Conservation (phyloP, 2,329 filamentous ascomycete genomes). For the Colletotrichum liaoningense region DNA sequence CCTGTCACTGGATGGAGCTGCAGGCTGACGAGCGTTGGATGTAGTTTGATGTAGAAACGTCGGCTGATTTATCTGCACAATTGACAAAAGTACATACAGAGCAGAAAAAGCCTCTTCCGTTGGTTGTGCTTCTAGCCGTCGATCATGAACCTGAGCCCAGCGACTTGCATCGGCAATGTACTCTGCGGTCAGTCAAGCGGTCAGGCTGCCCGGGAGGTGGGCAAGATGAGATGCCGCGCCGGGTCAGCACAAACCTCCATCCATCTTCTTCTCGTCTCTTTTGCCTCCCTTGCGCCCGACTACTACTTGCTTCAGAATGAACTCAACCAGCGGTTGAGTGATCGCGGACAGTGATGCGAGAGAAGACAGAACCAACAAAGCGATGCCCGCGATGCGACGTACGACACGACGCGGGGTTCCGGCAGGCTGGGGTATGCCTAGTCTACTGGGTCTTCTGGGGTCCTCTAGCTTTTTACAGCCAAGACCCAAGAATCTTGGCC, state of each 20-base stretch:
- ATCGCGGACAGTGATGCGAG: neutral
- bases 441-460: neutral
- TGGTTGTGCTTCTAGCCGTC: neutral
- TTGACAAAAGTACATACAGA: neutral
- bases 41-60: neutral
- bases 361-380: neutral
- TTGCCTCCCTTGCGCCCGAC: neutral
- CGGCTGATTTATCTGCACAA: conserved; percentile 10
- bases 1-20: conserved; percentile 1
- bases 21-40: conserved; percentile 14
- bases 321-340: neutral
- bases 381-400: neutral
- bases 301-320: neutral
- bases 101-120: neutral
- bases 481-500: conserved; percentile 31
- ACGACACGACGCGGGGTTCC: conserved; percentile 19
- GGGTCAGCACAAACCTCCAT: conserved; percentile 28
- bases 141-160: conserved; percentile 2
- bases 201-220: neutral
- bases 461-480: conserved; percentile 14
- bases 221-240: conserved; percentile 30
- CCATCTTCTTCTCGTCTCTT: neutral
- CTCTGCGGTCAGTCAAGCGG: neutral
- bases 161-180: neutral
- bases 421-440: neutral